Base-by-base conservation (phyloP, 306 rosid species). In the Casuarina glauca region DNA sequence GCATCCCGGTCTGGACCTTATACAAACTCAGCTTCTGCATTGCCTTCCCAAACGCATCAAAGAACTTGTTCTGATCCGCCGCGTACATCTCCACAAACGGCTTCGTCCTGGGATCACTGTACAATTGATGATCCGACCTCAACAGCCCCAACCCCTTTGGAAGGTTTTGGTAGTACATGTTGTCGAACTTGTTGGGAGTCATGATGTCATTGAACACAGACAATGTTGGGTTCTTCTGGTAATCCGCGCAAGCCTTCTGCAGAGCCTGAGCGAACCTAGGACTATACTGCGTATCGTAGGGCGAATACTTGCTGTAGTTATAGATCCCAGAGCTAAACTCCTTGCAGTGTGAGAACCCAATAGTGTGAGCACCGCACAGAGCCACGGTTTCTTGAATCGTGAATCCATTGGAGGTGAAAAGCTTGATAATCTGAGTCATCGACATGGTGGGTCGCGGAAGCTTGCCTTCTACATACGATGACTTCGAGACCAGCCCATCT, bases 161-260 rank as follows among this genome's bases (percentile, higher is more conserved):
- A 1, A 94, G 84, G 74, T 92, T 94, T 91, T 90, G 94, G 88
- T 81, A 94, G 76, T 91, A 91, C 17, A 81, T 70, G 70, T 94
- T 93, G 39, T 91, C 98, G 76, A 94, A 91, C 69, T 94, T 94
- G 84, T 87, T 91, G 0, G 98, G 98, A 2, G 96, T 90, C 96
- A 94, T 92, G 0, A 94, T 62, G 46, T 94, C 97, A 9, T 91
- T 94, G 60, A 91, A 90, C 36, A 94, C 93, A 0, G 98, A 94
- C 0, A 94, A n/a, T 0, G 94, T 88, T 0, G 97, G 98, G 76
- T 94, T 83, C 3, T 64, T 89, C 20, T 15, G 6, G 80, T 69
- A 85, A 69, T 88, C 89, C 0, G 89, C 82, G 50, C 97, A 94
- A 0, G 97, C 98, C 0, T 38, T 84, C 49, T 74, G 80, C 57